Evolutionary conservation across 345 rosid genomes (phyloP), one percentile per base, ranked within the genome.

Genomic region (Eucalyptus sideroxylon): DNA sequence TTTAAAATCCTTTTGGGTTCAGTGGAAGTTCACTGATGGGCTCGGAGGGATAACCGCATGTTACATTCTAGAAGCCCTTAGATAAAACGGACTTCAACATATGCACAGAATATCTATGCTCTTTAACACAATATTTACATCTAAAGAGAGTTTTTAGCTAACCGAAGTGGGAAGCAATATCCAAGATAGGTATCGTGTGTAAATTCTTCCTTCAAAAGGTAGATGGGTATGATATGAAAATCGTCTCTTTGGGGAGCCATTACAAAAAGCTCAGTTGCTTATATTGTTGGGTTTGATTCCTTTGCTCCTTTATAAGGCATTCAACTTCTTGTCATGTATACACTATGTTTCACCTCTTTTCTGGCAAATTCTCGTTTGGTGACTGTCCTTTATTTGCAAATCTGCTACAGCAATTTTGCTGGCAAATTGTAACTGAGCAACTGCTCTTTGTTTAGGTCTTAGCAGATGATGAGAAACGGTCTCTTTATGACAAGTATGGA

Each of bases 391-490:
- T 77, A 21, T 77, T 77, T 7, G 60, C 27, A 56, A 47, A 87
- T 50, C 56, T 59, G 86, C 13, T 77, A 59, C 56, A 23, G 87
- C 85, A 51, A 59, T 69, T 50, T 87, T 49, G 31, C 55, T 65
- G 90, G 60, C 47, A 40, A 40, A 67, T 69, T 91, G 87, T 65
- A 44, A 88, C 81, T 55, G 40, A 88, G 89, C 87, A 77, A 50
- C 11, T 77, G 88, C 24, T 90, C 86, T 23, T 80, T 82, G 86
- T 93, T 91, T 93, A 98, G 99, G 99, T 98, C 88, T 91, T 98
- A 87, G 96, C 99, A 65, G 99, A 98, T 92, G 99, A 98, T 88
- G 99, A 96, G 94, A 97, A 98, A 91, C 95, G 99, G 83, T 94
- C 99, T 37, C 88, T 98, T n/a, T 98, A 98, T 83, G 99, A 98